Percentiles rank a stretch among this genome's conserved stretches.
Conservation (phyloP, 257 asterid species). For the Nicotiana paniculata region DNA sequence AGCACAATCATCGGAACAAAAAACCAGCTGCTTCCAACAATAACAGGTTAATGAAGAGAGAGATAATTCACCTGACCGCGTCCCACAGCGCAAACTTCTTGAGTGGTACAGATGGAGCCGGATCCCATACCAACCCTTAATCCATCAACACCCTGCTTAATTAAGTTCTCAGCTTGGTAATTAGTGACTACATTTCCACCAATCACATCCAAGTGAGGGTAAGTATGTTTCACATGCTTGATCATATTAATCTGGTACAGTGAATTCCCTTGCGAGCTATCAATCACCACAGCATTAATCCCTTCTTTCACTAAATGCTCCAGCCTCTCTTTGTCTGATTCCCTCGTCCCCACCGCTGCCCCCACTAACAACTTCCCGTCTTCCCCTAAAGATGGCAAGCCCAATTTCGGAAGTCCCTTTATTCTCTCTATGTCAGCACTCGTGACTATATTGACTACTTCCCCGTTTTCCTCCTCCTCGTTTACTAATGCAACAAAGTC, state of each 20-base stretch:
- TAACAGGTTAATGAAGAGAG: neutral
- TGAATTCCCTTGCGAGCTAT: conserved; percentile 89
- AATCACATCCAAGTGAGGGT: conserved; percentile 66
- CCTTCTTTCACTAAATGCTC: conserved; percentile 85
- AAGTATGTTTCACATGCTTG: conserved; percentile 54
- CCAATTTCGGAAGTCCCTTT: conserved; percentile 62
- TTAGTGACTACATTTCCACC: conserved; percentile 86
- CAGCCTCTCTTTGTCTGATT: conserved; percentile 69
- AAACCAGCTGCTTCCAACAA: neutral
- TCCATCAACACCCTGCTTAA: conserved; percentile 83
- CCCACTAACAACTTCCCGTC: conserved; percentile 77
- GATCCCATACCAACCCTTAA: conserved; percentile 97
- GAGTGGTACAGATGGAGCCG: conserved; percentile 90
- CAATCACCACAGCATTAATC: conserved; percentile 64
- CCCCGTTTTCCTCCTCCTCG: conserved; percentile 32
- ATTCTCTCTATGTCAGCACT: conserved; percentile 47
- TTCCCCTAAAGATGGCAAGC: conserved; percentile 54
- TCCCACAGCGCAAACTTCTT: conserved; percentile 79
- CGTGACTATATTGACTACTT: conserved; percentile 51
- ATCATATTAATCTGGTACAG: conserved; percentile 81
- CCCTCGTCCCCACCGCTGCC: conserved; percentile 82
- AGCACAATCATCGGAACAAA: neutral
- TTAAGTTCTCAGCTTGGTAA: conserved; percentile 79
- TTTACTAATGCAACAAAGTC: conserved; percentile 54
- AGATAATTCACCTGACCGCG: conserved; percentile 71